Evolutionary conservation across 768 basidiomycete species (phyloP), one percentile per base, ranked within the genome.

Genomic region (Russula lepida): DNA sequence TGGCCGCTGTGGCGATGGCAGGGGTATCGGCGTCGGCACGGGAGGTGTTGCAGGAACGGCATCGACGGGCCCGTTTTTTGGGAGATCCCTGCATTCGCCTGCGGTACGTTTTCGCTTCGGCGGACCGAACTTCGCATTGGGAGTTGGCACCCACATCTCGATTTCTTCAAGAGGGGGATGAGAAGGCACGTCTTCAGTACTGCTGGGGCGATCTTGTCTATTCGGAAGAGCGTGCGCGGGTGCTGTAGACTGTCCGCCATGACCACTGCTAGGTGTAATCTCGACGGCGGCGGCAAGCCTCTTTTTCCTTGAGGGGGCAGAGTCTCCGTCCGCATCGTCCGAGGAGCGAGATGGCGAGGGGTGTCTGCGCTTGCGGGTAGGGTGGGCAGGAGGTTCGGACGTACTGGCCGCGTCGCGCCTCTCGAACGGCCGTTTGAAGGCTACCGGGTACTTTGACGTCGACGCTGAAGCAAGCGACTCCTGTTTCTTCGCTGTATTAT

Each of bases 91-190:
- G 9, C 13, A 50, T 53, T 28, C 32, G 2, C 32, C 35, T 15
- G 25, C 15, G 27, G 44, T 17, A 12, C 44, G 56, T 44, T 49
- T 64, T 63, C 63, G 55, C 39, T 57, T 62, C 28, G 63, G 63
- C 4, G 63, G 63, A 7, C 63, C 63, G 41, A 64, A 57, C 25
- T 64, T 64, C 3, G 60, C 60, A 43, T 33, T 39, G 21, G 60
- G 46, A 30, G 30, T 62, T 33, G 60, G 54, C 17, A 64, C 60
- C 54, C 55, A 57, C 65, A 56, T 32, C 13, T 60, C 62, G 33
- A 63, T 58, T 48, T 63, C 62, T 58, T 63, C 62, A 33, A 63
- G 57, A 2, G 56, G 62, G 25, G 62, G 62, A 49, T 35, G 62
- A 25, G 35, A 44, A 13, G 56, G 56, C 17, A 30, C 37, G 4